phyloP scores from a whole-genome alignment of 2,329 filamentous ascomycete genomes.

The Fusarium sacchari region DNA sequence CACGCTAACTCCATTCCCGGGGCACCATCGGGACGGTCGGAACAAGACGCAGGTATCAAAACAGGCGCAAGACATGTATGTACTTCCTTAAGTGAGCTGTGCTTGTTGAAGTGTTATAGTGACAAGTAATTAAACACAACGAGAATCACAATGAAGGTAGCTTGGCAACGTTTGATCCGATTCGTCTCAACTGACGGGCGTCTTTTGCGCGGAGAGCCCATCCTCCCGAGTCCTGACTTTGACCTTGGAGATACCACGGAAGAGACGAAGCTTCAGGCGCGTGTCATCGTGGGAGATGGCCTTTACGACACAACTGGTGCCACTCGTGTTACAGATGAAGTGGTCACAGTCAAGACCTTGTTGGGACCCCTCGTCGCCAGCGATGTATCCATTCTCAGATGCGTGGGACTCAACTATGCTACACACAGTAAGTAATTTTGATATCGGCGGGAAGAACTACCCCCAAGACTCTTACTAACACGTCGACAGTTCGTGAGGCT shows the following conservation, averaged over 20 bases:
- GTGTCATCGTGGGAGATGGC: constrained; percentile 61
- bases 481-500: constrained; percentile 58
- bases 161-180: constrained; percentile 65
- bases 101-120: rapidly evolving
- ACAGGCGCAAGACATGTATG: not conserved
- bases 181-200: constrained; percentile 63
- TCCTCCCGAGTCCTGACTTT: constrained; percentile 55
- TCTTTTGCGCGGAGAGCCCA: constrained; percentile 62
- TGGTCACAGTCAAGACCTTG: constrained; percentile 62
- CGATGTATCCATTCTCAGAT: constrained; percentile 66
- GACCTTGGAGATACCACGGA: constrained; percentile 58
- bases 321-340: constrained; percentile 63
- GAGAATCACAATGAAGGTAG: constrained; percentile 41
- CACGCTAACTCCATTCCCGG: not conserved
- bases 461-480: not conserved
- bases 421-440: constrained; percentile 58
- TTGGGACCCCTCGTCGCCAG: constrained; percentile 61
- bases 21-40: not conserved
- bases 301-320: constrained; percentile 57
- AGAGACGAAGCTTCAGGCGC: constrained; percentile 60
- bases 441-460: not conserved
- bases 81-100: not conserved
- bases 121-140: not conserved
- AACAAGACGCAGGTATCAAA: not conserved
- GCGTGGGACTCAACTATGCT: constrained; percentile 68